A percentile compares a stretch with the other conserved stretches of the same genome.
These are phyloP conservation scores for Talaromyces pinophilus DNA, from an alignment of 2,329 filamentous ascomycete species.

Conservation along the genomic window DNA sequence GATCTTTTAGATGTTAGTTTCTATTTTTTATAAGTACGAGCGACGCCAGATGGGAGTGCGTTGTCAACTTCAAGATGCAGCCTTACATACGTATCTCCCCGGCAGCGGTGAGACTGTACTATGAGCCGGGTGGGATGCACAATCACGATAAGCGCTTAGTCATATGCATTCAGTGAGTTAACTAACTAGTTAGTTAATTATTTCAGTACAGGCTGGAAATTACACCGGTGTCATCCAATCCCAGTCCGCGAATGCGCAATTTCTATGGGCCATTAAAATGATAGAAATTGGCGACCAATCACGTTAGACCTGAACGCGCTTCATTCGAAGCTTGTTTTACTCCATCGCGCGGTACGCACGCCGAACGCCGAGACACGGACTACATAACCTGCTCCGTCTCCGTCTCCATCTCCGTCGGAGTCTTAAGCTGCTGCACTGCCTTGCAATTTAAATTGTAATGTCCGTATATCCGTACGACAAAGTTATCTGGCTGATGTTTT, in stretches of 20 bases:
- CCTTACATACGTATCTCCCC: background rate
- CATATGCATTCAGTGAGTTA: background rate
- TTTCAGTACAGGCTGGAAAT: background rate
- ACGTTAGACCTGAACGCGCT: background rate
- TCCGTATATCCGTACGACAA: background rate
- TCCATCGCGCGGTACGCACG: background rate
- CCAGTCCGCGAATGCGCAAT: background rate
- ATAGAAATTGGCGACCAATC: constrained; percentile 1
- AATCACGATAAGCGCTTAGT: background rate
- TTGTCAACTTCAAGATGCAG: background rate
- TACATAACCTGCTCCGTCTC: background rate
- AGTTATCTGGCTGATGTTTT: background rate
- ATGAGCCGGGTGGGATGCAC: background rate
- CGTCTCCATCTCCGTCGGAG: constrained; percentile 2
- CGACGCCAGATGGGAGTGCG: background rate
- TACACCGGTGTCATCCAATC: background rate
- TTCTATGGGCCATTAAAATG: background rate
- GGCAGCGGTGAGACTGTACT: background rate
- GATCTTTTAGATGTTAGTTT: background rate
- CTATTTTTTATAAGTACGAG: background rate
- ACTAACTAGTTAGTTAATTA: background rate
- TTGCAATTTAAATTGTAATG: no score
- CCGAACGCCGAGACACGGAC: background rate
- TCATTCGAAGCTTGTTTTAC: constrained; percentile 12
- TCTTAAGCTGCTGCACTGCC: background rate